Percentiles rank a stretch among this genome's conserved stretches.
phyloP scores from a whole-genome alignment of 108 stramenopile species.

The Nannochloropsis salina region DNA sequence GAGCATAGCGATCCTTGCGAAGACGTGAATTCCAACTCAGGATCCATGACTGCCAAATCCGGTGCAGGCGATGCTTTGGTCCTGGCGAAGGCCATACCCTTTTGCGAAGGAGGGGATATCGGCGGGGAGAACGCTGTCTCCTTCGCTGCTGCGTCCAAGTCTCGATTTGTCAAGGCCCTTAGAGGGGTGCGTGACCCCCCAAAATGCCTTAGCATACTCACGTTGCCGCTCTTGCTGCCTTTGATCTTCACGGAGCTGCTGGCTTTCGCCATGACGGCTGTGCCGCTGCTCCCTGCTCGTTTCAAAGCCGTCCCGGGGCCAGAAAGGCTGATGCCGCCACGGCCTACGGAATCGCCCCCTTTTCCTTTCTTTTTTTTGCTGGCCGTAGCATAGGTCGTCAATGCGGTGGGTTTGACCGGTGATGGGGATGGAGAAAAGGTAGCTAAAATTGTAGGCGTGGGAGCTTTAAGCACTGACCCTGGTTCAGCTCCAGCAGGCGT shows the following conservation, averaged over 20 bases:
- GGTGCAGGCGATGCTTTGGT: background rate
- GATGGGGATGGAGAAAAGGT: conserved; percentile 15
- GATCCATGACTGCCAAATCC: background rate
- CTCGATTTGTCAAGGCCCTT: background rate
- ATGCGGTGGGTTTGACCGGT: background rate
- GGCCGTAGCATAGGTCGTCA: background rate
- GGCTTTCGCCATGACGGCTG: background rate
- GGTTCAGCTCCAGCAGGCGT: background rate
- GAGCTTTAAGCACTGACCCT: background rate
- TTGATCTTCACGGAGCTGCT: background rate
- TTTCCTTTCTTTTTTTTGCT: background rate
- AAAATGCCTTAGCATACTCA: background rate
- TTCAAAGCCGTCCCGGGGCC: background rate
- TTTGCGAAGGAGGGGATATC: background rate
- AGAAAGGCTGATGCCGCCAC: background rate
- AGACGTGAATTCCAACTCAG: background rate
- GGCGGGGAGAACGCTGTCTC: background rate
- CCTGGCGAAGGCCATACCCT: background rate
- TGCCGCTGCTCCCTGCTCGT: background rate
- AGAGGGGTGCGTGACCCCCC: background rate
- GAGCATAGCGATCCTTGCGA: conserved; percentile 7
- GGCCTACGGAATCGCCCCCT: background rate
- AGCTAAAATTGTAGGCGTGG: background rate
- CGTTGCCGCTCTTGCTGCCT: background rate
- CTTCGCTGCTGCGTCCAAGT: conserved; percentile 3